Evolutionary conservation across 2,329 filamentous ascomycete species (phyloP), one percentile per base, ranked within the genome.

Genomic region (Penicillium sp.): DNA sequence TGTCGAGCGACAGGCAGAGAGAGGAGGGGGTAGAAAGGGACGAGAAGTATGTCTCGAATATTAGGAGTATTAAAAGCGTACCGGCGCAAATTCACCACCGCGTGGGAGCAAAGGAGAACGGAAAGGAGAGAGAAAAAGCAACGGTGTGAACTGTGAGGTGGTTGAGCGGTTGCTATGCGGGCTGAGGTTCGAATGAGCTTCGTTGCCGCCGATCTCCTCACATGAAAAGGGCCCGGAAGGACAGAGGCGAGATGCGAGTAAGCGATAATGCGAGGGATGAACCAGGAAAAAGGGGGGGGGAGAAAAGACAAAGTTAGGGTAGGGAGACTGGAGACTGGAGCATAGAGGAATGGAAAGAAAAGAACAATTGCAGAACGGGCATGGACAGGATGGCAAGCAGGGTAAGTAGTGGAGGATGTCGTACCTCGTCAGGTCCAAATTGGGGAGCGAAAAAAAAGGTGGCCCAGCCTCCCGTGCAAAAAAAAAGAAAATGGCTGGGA

Each of bases 201-300:
- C 47, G 50, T 41, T 52, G n/a, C 63, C 60, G 67, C 64, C 61
- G 67, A 70, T 68, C 67, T 33, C 60, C 63, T 67, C 64, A 68
- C 65, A 69, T 64, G 59, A 61, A 65, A 61, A 61, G 54, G 52
- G 47, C 41, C 44, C 39, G 24, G n/a, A 27, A 40, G 31, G 52
- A 55, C 50, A 58, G 50, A 54, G 39, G 35, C 43, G 35, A 56
- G 36, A 46, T 55, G 54, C 39, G 51, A 56, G 54, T 51, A 55
- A 39, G 51, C 55, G 41, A 44, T 40, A 41, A 59, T 54, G 55
- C 56, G 59, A 61, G 58, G 64, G 61, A 58, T 60, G 50, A 54
- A 50, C 33, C 16, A 35, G 37, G n/a, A 13, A 22, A 24, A 18
- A 7, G 14, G 44, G 33, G 18, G 43, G 22, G 22, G 14, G 9